Evolutionary conservation across 2,329 filamentous ascomycete species (phyloP), one percentile per base, ranked within the genome.

Genomic region (Alternaria burnsii): DNA sequence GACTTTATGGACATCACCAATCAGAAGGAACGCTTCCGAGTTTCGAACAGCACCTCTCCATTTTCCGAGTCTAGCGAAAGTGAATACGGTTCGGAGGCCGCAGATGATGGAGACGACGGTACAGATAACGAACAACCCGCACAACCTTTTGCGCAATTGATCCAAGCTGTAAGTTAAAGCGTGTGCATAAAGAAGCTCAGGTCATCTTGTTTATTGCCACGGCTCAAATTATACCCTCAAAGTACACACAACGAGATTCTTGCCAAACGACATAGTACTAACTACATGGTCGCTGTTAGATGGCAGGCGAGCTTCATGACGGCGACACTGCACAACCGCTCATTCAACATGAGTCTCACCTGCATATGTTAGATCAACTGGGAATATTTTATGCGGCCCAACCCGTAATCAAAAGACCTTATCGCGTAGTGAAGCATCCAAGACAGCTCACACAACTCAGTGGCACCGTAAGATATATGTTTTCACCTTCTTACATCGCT

Each of bases 1-100:
- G 61, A 55, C 41, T 65, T 71, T 47, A 24, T 52, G n/a, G 61
- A 68, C 44, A 8, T 66, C 3, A 59, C 58, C 12, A 26, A 16
- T 11, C 58, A 59, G 10, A 66, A 63, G 24, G 32, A 52, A 7
- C 26, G 28, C 0, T 71, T 71, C 30, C 36, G 26, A 16, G 38
- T 52, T 61, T 10, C 61, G n/a, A 11, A 38, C 16, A 32, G 30
- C 20, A 40, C 18, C 40, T 22, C 38, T 12, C 8, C 47, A 10
- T 46, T 30, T 12, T 11, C 26, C 12, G 44, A 38, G 20, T 5
- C 32, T 3, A 52, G 32, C 14, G 55, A 47, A 26, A 52, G 55
- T 34, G 55, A 58, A 6, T 22, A 30, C 12, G 32, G 54, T 30
- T 28, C n/a, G 12, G 41, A 58, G 4, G 24, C 9, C 26, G 18